Base-by-base conservation (phyloP, 257 asterid species). In the Fraxinus pennsylvanica region DNA sequence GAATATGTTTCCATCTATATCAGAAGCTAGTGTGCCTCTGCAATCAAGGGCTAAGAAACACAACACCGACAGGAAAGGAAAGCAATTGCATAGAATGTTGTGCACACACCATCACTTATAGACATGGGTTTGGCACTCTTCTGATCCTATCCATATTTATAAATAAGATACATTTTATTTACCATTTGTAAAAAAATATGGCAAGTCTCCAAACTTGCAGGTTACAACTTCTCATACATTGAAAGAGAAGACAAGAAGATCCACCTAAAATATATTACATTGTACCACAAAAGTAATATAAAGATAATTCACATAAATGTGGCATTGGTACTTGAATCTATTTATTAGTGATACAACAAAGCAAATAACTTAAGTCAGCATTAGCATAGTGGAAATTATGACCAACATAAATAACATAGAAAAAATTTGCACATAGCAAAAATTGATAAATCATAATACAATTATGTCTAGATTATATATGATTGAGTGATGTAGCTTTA, bases 401-500 rank as follows among this genome's bases (percentile, higher is more conserved):
- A 59, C 68, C 32, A 21, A 59, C 41, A 6, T 38, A 38, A 6
- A 38, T 38, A 38, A 38, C 29, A 59, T 66, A 7, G 13, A 59
- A 74, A 74, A 13, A 52, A 57, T 12, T 9, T 21, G 29, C n/a
- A 74, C 14, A 47, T 68, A 33, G 27, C 71, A 57, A 33, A 57
- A 3, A 14, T 33, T 43, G 69, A 35, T 57, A 68, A 13, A 15
- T 30, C 30, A 59, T 21, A 59, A 14, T 32, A 4, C 25, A 17
- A 27, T 19, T 25, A 5, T 54, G 22, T 54, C 22, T 33, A 8
- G 41, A 19, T 25, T 36, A 17, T 27, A 36, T 74, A 15, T 33
- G 97, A 70, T 97, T 88, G 81, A 90, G 84, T 59, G 97, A 86
- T 61, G 96, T 87, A 73, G 97, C 97, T 81, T 83, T 87, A 76